Conservation (phyloP, 108 stramenopile species). For the Epipyxis sp. region DNA sequence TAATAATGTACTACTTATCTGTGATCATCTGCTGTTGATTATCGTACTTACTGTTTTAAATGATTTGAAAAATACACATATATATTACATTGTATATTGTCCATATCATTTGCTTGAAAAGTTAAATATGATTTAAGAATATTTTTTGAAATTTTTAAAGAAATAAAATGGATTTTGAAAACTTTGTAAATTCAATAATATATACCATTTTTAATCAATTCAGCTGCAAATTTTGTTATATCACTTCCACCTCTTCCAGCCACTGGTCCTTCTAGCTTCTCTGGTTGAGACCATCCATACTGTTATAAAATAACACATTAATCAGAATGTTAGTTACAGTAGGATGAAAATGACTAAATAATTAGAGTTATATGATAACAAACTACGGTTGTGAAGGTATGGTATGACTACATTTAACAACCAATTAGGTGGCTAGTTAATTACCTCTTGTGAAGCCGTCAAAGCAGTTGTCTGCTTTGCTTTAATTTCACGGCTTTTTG, state of each 20-base stretch:
- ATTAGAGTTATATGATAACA: background rate
- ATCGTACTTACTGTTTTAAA: no score
- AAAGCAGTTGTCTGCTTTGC: background rate
- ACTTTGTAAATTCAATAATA: conserved; percentile 14
- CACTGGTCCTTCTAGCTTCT: background rate
- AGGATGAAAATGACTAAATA: background rate
- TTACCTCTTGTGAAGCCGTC: conserved; percentile 12
- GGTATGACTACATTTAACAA: no score
- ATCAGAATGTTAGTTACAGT: background rate
- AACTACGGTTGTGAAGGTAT: background rate
- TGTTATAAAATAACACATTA: background rate
- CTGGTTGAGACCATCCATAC: background rate
- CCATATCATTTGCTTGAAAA: no score
- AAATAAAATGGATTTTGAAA: no score
- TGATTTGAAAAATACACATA: background rate
- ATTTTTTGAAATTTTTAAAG: no score
- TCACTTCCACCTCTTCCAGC: background rate
- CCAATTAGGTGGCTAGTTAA: background rate
- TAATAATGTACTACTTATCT: no score
- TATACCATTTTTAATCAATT: conserved; percentile 16
- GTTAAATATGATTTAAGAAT: no score
- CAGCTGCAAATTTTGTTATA: conserved; percentile 15
- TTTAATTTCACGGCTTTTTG: background rate
- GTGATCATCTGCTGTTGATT: no score
- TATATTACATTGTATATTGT: background rate